Conservation (phyloP, 306 rosid genomes). For the barrel medic (Medicago truncatula) region MtrunA17r5.0-ANR NC_053042.1:12938501-12939000, state of each 20-base stretch:
- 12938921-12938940: not conserved
- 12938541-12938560: not conserved
- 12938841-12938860: not conserved
- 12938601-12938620: not conserved
- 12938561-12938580: not conserved
- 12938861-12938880: not conserved
- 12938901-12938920: not conserved
- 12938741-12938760: not conserved
- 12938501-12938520: not conserved
- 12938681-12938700: not conserved
- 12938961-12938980: too few species aligned
- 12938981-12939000: too few species aligned
- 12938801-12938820: constrained; percentile 5
- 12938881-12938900: not conserved
- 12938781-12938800: not conserved
- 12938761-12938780: not conserved
- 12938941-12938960: too few species aligned
- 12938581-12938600: not conserved
- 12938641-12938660: not conserved
- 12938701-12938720: not conserved
- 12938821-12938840: constrained; percentile 1
- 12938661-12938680: not conserved
- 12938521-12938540: not conserved
- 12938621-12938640: not conserved
- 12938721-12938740: not conserved